Percentiles rank a stretch among this genome's conserved stretches.
Conservation (phyloP, 169 alveolate species). For the Cryptosporidium ryanae region DNA sequence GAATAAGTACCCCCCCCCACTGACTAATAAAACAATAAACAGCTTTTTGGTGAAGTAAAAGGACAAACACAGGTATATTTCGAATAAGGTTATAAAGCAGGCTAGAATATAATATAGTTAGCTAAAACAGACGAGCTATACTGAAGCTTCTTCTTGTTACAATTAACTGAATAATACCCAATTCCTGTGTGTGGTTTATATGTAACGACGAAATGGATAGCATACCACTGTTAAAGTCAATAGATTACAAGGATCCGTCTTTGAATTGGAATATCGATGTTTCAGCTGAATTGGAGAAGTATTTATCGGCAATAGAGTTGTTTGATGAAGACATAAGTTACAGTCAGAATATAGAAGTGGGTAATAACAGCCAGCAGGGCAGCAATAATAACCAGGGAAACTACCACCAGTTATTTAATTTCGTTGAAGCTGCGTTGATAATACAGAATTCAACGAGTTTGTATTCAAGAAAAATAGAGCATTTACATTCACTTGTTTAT, state of each 20-base stretch:
- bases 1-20: conserved; percentile 30
- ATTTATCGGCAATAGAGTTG: conserved; percentile 59
- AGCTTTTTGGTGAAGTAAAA: too few relatives aligned
- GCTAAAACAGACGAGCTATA: too few relatives aligned
- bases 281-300: conserved; percentile 68
- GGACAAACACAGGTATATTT: too few relatives aligned
- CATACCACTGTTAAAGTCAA: conserved; percentile 43
- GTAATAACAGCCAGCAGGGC: neutral
- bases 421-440: conserved; percentile 70
- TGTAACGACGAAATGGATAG: conserved; percentile 33
- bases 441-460: conserved; percentile 67
- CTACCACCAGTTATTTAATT: conserved; percentile 48
- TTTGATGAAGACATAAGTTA: conserved; percentile 55
- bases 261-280: conserved; percentile 73
- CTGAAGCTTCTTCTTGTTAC: too few relatives aligned
- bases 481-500: conserved; percentile 54
- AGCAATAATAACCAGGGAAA: conserved; percentile 1
- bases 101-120: too few relatives aligned
- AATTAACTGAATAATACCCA: too few relatives aligned
- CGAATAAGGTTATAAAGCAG: too few relatives aligned
- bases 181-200: too few relatives aligned
- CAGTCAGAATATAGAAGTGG: conserved; percentile 40
- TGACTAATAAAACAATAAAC: neutral
- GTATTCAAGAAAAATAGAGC: conserved; percentile 66
- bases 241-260: conserved; percentile 67